phyloP scores from a whole-genome alignment of 2,329 filamentous ascomycete species.

The Epichloe coenophiala region DNA sequence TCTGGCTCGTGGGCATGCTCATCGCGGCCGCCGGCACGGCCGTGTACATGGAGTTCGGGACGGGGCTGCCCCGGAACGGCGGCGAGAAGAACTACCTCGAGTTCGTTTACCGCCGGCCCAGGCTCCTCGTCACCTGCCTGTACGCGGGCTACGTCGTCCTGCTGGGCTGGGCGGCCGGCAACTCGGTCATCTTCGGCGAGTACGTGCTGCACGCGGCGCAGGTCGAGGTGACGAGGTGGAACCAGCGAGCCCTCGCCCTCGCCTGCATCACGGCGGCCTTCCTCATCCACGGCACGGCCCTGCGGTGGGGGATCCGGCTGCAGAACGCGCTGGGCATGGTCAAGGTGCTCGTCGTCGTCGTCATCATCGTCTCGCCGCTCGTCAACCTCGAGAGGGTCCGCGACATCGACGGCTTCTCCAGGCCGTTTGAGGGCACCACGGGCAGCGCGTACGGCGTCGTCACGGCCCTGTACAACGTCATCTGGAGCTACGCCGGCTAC shows the following conservation, averaged over 20 bases:
- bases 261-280: conserved; percentile 53
- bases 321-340: conserved; percentile 53
- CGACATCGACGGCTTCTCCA: conserved; percentile 44
- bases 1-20: conserved; percentile 49
- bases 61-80: conserved; percentile 49
- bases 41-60: conserved; percentile 55
- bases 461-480: conserved; percentile 59
- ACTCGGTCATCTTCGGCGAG: conserved; percentile 57
- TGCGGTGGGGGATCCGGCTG: conserved; percentile 53
- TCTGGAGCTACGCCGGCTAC: conserved; percentile 58
- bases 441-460: conserved; percentile 53
- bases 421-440: conserved; percentile 53
- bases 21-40: conserved; percentile 49
- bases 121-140: conserved; percentile 46
- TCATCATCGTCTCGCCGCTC: conserved; percentile 52
- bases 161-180: conserved; percentile 51
- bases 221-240: conserved; percentile 50
- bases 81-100: conserved; percentile 58
- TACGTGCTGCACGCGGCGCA: conserved; percentile 55
- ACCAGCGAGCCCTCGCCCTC: conserved; percentile 53
- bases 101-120: conserved; percentile 46
- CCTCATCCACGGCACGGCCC: conserved; percentile 47
- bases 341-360: conserved; percentile 51
- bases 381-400: conserved; percentile 46
- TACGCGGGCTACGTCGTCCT: conserved; percentile 50